A percentile compares a stretch with the other conserved stretches of the same genome.
phyloP scores from a whole-genome alignment of 805 yeast genomes.

The Candida michaelii region DNA sequence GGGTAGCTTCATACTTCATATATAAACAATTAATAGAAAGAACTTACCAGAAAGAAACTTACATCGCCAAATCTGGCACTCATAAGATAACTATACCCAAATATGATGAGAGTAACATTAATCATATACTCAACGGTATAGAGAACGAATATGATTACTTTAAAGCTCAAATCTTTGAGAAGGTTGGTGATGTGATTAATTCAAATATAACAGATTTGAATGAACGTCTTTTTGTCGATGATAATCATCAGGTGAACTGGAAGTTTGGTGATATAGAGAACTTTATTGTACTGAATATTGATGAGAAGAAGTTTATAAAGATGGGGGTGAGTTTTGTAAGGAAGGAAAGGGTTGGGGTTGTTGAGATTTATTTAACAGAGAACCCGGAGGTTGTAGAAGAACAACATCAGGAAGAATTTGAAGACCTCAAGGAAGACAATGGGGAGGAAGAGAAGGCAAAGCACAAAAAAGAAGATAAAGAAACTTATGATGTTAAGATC shows the following conservation, averaged over 20 bases:
- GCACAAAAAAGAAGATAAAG: slow-evolving; percentile 9
- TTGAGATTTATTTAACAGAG: slow-evolving; percentile 31
- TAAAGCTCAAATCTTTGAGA: slow-evolving; percentile 25
- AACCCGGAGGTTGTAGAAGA: slow-evolving; percentile 10
- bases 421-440: not conserved
- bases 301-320: slow-evolving; percentile 26
- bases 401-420: slow-evolving; percentile 1
- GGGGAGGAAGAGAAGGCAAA: not conserved
- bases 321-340: slow-evolving; percentile 32
- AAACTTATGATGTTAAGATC: slow-evolving; percentile 18
- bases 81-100: slow-evolving; percentile 6
- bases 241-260: slow-evolving; percentile 30
- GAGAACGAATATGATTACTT: slow-evolving; percentile 40
- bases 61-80: slow-evolving; percentile 2
- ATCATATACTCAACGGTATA: slow-evolving; percentile 32
- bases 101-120: slow-evolving; percentile 34
- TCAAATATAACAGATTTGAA: slow-evolving; percentile 20
- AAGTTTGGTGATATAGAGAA: slow-evolving; percentile 14
- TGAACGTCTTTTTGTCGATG: slow-evolving; percentile 24
- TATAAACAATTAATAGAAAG: slow-evolving; percentile 14
- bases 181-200: slow-evolving; percentile 25
- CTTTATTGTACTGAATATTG: slow-evolving; percentile 13
- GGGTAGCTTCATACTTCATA: slow-evolving; percentile 26
- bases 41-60: slow-evolving; percentile 9
- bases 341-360: slow-evolving; percentile 30